A percentile compares a stretch with the other conserved stretches of the same genome.
Conservation (phyloP, 352 stramenopile genomes). For the Blastocystis sp. region DNA sequence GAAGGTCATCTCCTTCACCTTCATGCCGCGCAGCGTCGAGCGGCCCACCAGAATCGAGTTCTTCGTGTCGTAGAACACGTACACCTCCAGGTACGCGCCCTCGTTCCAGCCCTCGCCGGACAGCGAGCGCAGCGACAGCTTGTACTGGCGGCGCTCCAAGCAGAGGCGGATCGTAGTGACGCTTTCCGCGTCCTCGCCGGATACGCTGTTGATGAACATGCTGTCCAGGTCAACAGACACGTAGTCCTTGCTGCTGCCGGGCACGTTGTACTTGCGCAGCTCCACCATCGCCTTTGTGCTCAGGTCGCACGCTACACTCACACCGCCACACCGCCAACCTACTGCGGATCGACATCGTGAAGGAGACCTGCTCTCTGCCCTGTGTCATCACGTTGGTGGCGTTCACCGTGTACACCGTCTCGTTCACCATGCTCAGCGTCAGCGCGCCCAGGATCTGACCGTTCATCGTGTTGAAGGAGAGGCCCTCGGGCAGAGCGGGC, state of each 20-base stretch:
- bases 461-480: conserved; percentile 35
- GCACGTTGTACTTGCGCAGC: conserved; percentile 59
- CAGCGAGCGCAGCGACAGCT: not conserved
- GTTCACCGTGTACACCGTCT: conserved; percentile 19
- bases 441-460: conserved; percentile 23
- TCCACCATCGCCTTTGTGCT: conserved; percentile 42
- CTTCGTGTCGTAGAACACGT: conserved; percentile 2
- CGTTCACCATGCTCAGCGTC: conserved; percentile 1
- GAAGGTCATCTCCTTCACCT: not conserved
- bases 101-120: not conserved
- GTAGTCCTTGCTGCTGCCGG: conserved; percentile 5
- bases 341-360: conserved; percentile 19
- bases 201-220: not conserved
- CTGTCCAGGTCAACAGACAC: not conserved
- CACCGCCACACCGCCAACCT: not conserved
- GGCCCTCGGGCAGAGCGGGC: conserved; percentile 12
- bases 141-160: conserved; percentile 3
- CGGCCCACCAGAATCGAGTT: conserved; percentile 21
- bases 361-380: not conserved
- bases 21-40: not conserved
- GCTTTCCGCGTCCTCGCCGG: not conserved
- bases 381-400: not conserved
- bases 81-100: conserved; percentile 34
- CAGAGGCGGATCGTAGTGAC: conserved; percentile 10
- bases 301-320: not conserved